phyloP scores from a whole-genome alignment of 2,329 filamentous ascomycete species.

The Lecanicillium sp. region DNA sequence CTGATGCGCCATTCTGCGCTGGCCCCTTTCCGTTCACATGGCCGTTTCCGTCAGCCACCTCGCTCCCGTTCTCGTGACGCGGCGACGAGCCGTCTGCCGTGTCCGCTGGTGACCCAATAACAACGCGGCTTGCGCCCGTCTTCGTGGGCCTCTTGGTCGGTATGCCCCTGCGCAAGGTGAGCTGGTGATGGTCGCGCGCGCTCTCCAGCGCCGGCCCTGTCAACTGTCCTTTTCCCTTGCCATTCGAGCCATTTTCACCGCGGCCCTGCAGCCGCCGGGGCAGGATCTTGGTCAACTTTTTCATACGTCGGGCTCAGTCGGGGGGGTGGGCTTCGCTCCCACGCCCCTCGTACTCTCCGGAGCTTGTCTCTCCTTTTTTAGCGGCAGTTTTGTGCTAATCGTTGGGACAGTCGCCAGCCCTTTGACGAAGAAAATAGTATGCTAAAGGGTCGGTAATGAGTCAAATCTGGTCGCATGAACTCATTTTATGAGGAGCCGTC shows the following conservation, averaged over 20 bases:
- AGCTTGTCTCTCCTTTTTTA: not conserved
- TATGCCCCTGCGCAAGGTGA: conserved; percentile 21
- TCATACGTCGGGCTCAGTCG: conserved; percentile 22
- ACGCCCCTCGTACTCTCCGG: conserved; percentile 8
- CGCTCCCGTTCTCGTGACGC: conserved; percentile 6
- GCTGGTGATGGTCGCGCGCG: conserved; percentile 30
- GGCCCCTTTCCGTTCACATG: not conserved
- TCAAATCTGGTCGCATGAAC: not conserved
- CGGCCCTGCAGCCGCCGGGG: conserved; percentile 26
- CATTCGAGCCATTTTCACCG: conserved; percentile 18
- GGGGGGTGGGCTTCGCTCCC: conserved; percentile 1
- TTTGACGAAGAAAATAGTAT: too few relatives aligned
- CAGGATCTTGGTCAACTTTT: conserved; percentile 33
- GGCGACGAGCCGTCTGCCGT: not conserved
- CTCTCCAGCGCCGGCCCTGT: conserved; percentile 16
- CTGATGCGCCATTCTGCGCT: not conserved
- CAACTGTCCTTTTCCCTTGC: conserved; percentile 11
- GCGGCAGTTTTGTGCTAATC: too few relatives aligned
- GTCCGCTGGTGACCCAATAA: conserved; percentile 19
- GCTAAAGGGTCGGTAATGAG: too few relatives aligned
- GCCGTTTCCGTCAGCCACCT: not conserved
- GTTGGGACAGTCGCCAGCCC: too few relatives aligned
- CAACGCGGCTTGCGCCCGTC: conserved; percentile 24
- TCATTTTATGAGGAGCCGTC: not conserved
- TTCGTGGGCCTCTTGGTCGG: conserved; percentile 20